Conservation (phyloP, 768 basidiomycete species). For the Suillus subaureus region DNA sequence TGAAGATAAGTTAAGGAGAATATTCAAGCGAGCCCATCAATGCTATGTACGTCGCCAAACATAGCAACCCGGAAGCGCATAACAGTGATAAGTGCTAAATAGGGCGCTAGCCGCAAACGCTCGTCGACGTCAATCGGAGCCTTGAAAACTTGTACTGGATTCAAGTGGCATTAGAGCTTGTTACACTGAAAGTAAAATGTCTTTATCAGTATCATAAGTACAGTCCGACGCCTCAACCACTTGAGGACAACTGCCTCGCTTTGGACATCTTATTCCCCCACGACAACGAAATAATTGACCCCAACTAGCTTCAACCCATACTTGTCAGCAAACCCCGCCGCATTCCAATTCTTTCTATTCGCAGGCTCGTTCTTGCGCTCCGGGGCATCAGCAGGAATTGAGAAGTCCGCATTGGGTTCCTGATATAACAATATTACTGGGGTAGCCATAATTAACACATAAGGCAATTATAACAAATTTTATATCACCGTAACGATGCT, state of each 20-base stretch:
- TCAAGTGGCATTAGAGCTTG: too few relatives aligned
- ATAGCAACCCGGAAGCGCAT: too few relatives aligned
- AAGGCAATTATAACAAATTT: not conserved
- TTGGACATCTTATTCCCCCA: constrained; percentile 17
- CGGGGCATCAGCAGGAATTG: constrained; percentile 44
- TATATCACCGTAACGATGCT: constrained; percentile 60
- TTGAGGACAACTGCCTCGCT: not conserved
- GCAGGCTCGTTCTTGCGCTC: constrained; percentile 48
- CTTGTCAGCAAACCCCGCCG: constrained; percentile 49
- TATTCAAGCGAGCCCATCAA: too few relatives aligned
- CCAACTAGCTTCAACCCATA: constrained; percentile 60
- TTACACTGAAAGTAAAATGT: not conserved
- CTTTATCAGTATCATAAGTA: not conserved
- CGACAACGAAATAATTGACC: constrained; percentile 56
- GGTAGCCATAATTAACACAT: not conserved
- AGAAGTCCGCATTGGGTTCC: constrained; percentile 49
- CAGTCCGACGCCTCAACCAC: not conserved
- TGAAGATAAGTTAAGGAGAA: too few relatives aligned
- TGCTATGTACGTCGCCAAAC: too few relatives aligned
- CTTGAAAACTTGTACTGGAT: too few relatives aligned
- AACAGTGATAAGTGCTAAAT: too few relatives aligned
- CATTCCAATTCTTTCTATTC: constrained; percentile 58
- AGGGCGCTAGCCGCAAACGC: too few relatives aligned
- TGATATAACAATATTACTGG: constrained; percentile 61
- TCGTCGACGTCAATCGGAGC: too few relatives aligned